A percentile compares a stretch with the other conserved stretches of the same genome.
Conservation (phyloP, 75 land plant species). For the Chamaecyparis obtusa region DNA sequence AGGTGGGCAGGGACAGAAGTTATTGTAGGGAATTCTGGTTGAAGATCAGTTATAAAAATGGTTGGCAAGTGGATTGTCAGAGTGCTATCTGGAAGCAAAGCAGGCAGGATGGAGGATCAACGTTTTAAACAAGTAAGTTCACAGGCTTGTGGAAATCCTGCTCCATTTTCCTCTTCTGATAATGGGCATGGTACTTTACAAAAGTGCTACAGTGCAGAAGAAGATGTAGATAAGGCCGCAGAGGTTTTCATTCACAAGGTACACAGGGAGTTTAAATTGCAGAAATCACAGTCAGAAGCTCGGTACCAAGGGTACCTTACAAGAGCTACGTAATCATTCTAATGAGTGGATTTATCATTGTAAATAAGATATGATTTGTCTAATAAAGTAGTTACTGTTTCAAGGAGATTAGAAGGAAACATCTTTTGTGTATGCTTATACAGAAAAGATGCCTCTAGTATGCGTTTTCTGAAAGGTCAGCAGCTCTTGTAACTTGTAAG, state of each 20-base stretch:
- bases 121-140: not conserved
- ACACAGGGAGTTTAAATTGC: not conserved
- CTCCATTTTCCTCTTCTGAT: not conserved
- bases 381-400: too few species aligned
- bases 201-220: not conserved
- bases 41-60: not conserved
- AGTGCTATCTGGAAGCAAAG: not conserved
- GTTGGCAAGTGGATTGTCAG: not conserved
- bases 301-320: not conserved
- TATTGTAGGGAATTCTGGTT: not conserved
- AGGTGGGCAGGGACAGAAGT: not conserved
- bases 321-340: not conserved
- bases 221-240: not conserved
- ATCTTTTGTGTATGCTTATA: too few species aligned
- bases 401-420: too few species aligned
- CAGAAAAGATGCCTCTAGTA: too few species aligned
- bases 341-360: too few species aligned
- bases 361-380: too few species aligned
- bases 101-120: not conserved
- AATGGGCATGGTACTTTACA: not conserved
- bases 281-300: not conserved
- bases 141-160: not conserved
- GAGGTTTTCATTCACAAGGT: not conserved
- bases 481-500: too few species aligned
- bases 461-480: too few species aligned